Evolutionary conservation across 345 rosid species (phyloP).

Genomic region (Microthlaspi erraticum): DNA sequence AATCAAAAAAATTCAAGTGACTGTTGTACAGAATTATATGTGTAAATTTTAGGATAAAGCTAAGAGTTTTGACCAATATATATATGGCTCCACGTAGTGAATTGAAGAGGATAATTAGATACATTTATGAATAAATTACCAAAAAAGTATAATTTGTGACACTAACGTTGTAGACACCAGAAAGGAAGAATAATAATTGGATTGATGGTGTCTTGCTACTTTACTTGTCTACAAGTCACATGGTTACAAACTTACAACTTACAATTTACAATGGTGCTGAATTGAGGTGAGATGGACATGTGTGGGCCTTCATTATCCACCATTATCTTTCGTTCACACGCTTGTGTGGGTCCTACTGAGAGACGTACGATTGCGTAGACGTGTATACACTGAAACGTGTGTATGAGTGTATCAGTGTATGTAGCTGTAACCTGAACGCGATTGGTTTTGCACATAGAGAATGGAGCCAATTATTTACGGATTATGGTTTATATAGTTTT

Average conservation of each 20-base stretch:
- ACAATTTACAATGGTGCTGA: not conserved
- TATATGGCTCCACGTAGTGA: conserved; percentile 1
- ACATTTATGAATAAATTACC: not conserved
- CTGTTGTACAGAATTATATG: not conserved
- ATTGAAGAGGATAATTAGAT: not conserved
- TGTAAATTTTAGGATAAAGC: not conserved
- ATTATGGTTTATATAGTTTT: not conserved
- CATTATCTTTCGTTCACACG: not conserved
- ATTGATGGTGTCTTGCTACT: not conserved
- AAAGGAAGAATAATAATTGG: not conserved
- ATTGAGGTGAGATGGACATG: conserved; percentile 38
- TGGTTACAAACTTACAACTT: conserved; percentile 5
- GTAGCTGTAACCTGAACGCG: not conserved
- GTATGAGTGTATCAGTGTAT: not conserved
- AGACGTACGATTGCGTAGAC: conserved; percentile 19
- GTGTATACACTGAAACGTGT: conserved; percentile 5
- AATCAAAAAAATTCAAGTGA: not conserved
- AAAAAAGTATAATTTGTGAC: not conserved
- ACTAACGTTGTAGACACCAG: conserved; percentile 5
- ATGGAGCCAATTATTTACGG: not conserved
- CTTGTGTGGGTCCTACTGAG: conserved; percentile 16
- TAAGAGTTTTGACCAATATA: not conserved
- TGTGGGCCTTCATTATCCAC: conserved; percentile 32
- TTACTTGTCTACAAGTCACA: not conserved
- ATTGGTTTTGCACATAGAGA: not conserved